Conservation (phyloP, 129 eudicot species). For the Chrysanthemum seticuspe region DNA sequence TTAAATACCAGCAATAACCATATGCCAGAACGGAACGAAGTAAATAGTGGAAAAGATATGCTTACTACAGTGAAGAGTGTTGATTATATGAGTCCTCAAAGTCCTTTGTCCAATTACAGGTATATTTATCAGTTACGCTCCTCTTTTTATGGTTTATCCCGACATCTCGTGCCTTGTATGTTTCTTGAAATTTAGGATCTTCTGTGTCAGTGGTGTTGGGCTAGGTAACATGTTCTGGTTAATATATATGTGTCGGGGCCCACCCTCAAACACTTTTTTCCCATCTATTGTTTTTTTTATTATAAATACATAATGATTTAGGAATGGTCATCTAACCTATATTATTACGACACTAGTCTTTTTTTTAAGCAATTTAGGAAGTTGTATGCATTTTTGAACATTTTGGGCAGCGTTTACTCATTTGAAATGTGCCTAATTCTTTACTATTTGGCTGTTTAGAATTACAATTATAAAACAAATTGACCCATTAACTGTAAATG, state of each 20-base stretch:
- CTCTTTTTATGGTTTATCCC: background rate
- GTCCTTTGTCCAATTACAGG: conserved; percentile 41
- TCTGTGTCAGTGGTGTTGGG: background rate
- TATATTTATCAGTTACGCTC: conserved; percentile 9
- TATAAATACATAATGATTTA: too few relatives aligned
- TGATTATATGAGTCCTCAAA: conserved; percentile 40
- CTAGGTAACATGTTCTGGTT: background rate
- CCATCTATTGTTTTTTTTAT: too few relatives aligned
- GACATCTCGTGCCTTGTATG: background rate
- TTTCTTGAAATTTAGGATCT: background rate
- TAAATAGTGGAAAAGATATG: conserved; percentile 13
- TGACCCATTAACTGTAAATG: too few relatives aligned
- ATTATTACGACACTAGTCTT: too few relatives aligned
- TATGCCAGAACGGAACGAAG: conserved; percentile 1
- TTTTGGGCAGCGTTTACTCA: too few relatives aligned
- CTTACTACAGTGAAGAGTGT: conserved; percentile 16
- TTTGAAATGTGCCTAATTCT: too few relatives aligned
- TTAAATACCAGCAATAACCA: conserved; percentile 3
- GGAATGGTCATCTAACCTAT: too few relatives aligned
- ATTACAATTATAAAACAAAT: too few relatives aligned
- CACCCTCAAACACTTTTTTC: background rate
- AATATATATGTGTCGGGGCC: background rate
- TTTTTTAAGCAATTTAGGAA: too few relatives aligned
- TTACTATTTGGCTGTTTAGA: too few relatives aligned
- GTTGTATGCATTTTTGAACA: too few relatives aligned